Evolutionary conservation across 768 basidiomycete genomes (phyloP), one percentile per base, ranked within the genome.

Genomic region (Serendipita sp.): DNA sequence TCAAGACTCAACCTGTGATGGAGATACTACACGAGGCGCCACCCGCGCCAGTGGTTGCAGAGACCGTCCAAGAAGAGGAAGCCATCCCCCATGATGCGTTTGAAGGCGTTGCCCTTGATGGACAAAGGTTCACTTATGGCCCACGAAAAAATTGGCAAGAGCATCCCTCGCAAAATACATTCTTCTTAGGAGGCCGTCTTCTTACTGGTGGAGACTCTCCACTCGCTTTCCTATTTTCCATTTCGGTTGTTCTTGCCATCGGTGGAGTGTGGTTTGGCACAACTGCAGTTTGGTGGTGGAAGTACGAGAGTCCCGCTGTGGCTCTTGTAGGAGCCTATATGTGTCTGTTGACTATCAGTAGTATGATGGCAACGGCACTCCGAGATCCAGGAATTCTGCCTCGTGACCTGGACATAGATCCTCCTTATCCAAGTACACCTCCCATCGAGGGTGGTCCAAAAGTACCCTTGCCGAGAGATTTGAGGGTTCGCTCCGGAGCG

Each of bases 271-370:
- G 91, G 89, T 83, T 96, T 67, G 88, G 84, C 8, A 91, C 91
- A 30, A 93, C 92, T 0, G 87, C 85, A 53, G 83, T 86, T 16
- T 95, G 86, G 83, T 86, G 94, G 81, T 97, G 94, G 93, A 75
- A 76, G 44, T 77, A 92, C 69, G 78, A 84, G 66, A 88, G 89
- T 58, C 81, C 85, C 3, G 85, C 83, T 3, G 81, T 85, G 13
- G 86, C 87, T 0, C 79, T 77, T 18, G 77, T 86, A n/a, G 85
- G 85, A 53, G 80, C 79, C 64, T 84, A 83, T 67, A 74, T 83
- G 76, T 78, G 77, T 66, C 77, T 88, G 60, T 70, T 95, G 67
- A 86, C 85, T 16, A 75, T 91, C 18, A 82, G 83, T 10, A 84
- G 78, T 66, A 91, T 94, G 89, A 68, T 89, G 63, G 79, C 83